Evolutionary conservation across 495 filamentous ascomycete species (phyloP).

Genomic region (Parmelia sp.): DNA sequence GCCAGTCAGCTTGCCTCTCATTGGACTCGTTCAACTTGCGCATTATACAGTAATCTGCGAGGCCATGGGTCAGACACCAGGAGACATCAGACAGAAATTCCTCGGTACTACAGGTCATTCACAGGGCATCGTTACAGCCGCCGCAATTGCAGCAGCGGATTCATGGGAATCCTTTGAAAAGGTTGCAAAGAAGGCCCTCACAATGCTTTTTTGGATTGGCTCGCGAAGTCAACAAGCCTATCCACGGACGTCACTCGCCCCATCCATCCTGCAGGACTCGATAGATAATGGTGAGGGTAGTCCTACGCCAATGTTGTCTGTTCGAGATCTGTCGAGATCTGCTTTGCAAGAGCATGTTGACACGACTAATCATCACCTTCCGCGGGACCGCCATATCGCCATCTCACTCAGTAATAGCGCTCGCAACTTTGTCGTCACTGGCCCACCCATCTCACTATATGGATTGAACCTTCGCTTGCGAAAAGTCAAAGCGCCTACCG

Average conservation of each 20-base stretch:
- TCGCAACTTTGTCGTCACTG: conserved; percentile 93
- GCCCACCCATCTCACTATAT: conserved; percentile 90
- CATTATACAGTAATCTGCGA: conserved; percentile 93
- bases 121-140: conserved; percentile 89
- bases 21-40: conserved; percentile 88
- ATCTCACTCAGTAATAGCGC: conserved; percentile 96
- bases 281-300: conserved; percentile 87
- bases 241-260: conserved; percentile 88
- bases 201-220: conserved; percentile 98
- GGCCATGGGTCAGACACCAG: conserved; percentile 77
- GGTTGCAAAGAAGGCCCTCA: conserved; percentile 69
- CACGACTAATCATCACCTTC: conserved; percentile 91
- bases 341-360: conserved; percentile 92
- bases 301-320: conserved; percentile 95
- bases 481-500: conserved; percentile 95
- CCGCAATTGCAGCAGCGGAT: conserved; percentile 79
- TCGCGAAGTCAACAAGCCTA: conserved; percentile 97
- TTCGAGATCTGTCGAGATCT: conserved; percentile 78
- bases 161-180: conserved; percentile 86
- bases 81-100: conserved; percentile 72
- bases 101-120: conserved; percentile 93
- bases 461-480: conserved; percentile 89
- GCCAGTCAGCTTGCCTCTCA: conserved; percentile 93
- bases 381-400: conserved; percentile 81
- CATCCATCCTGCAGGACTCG: conserved; percentile 85